Base-by-base conservation (phyloP, 2,329 filamentous ascomycete genomes). In the Plectosphaerella cucumerina region DNA sequence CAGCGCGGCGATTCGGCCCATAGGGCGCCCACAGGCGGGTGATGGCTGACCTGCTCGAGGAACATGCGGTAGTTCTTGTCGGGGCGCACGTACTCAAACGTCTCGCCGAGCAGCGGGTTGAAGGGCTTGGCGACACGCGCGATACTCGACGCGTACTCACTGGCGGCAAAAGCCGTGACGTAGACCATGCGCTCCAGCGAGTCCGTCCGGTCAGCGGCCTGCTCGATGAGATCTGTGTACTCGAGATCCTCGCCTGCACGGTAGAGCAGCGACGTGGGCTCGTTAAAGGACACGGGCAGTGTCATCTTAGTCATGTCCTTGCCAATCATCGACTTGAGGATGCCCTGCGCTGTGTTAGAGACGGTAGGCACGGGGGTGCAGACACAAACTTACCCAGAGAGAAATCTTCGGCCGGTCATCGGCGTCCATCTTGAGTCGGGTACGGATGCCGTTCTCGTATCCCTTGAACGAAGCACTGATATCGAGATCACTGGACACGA, bases 251-350 rank as follows among this genome's bases (percentile, higher is more conserved):
- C 94, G 5, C 90, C 90, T 42, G 95, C 93, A 65, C 94, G 89
- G 69, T 97, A 94, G 9, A 99, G 80, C 12, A 99, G 76, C 6
- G 94, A 97, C 0, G 94, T 99, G 1, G 94, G 94, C 69, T 99
- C 94, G 70, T 99, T 99, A 76, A 99, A 97, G 1, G 94, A 96
- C 2, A 99, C 94, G 0, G 94, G 94, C 18, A 99, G 75, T 0
- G 94, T 97, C 93, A 99, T 99, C 75, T 95, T 97, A 35, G 94
- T 97, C 94, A 99, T 97, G 65, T 99, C 94, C 68, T 99, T 97
- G 56, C 94, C 94, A 70, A 99, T 96, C 94, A 99, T 97, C 20
- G 93, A 97, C 74, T 97, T 99, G 56, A 99, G 75, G 60, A 99
- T 97, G 58, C 88, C 87, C 92, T 97, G 45, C 18, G 57, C 23